These are phyloP conservation scores for Fimicolochytrium jonesii DNA, from an alignment of 192 early-diverging fungal species.

Conservation along the genomic window DNA sequence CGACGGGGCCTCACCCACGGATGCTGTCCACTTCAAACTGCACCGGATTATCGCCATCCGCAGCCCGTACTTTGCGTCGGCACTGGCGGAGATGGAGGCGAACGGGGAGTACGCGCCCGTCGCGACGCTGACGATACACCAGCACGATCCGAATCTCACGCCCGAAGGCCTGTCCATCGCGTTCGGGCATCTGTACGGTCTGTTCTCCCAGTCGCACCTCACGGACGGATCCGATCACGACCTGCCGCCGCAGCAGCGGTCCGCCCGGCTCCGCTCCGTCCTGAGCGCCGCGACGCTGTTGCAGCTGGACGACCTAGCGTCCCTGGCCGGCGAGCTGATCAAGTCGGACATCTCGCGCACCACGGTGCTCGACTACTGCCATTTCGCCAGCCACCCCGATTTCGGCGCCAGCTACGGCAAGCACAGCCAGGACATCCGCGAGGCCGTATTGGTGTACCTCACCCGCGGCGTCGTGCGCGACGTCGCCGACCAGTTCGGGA, in stretches of 20 bases:
- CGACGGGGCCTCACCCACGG: not conserved
- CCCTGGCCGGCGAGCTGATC: constrained; percentile 38
- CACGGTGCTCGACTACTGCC: constrained; percentile 48
- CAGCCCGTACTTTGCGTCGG: constrained; percentile 31
- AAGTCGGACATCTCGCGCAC: constrained; percentile 38
- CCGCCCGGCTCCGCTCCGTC: constrained; percentile 41
- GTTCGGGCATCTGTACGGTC: constrained; percentile 50
- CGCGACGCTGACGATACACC: constrained; percentile 31
- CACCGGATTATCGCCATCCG: constrained; percentile 49
- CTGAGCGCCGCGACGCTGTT: constrained; percentile 46
- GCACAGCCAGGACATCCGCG: constrained; percentile 36
- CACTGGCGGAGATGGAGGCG: constrained; percentile 32
- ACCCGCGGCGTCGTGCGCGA: constrained; percentile 48
- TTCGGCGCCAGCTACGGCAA: constrained; percentile 11
- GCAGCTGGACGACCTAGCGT: constrained; percentile 41
- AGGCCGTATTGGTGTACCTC: constrained; percentile 46
- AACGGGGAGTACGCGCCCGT: constrained; percentile 18
- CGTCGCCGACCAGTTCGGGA: constrained; percentile 27
- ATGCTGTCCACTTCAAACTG: constrained; percentile 45
- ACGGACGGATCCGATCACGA: not conserved
- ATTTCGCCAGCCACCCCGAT: constrained; percentile 38
- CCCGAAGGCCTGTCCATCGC: constrained; percentile 48
- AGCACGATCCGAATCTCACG: constrained; percentile 48
- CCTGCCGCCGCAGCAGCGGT: constrained; percentile 3
- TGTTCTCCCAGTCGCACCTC: constrained; percentile 17